A percentile compares a stretch with the other conserved stretches of the same genome.
These are phyloP conservation scores for Trapa bicornis DNA, from an alignment of 345 rosid genomes.

Conservation along the genomic window DNA sequence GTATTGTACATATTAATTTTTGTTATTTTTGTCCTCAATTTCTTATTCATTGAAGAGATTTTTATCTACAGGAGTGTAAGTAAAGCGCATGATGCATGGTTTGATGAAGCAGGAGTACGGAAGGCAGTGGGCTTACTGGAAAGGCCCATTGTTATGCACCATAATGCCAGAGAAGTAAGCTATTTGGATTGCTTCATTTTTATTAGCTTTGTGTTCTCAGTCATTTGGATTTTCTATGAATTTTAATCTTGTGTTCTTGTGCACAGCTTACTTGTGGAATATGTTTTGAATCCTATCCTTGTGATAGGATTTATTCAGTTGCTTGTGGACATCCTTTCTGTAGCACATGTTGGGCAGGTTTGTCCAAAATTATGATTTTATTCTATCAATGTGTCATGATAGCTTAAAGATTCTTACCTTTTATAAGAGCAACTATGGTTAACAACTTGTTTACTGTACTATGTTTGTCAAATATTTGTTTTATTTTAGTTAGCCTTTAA, in stretches of 20 bases:
- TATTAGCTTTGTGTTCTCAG: background rate
- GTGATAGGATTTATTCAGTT: conserved; percentile 41
- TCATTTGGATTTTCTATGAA: background rate
- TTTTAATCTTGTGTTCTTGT: conserved; percentile 8
- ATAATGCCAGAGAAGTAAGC: conserved; percentile 52
- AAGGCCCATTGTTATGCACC: conserved; percentile 35
- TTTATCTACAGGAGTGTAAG: conserved; percentile 60
- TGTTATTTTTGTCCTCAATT: conserved; percentile 9
- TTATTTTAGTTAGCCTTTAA: background rate
- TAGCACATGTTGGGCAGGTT: conserved; percentile 77
- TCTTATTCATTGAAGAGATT: background rate
- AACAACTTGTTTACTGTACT: background rate
- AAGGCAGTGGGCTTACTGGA: conserved; percentile 71
- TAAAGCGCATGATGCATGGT: conserved; percentile 92
- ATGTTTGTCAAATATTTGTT: background rate
- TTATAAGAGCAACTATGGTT: background rate
- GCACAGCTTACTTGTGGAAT: conserved; percentile 75
- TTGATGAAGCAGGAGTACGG: conserved; percentile 74
- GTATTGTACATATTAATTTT: background rate
- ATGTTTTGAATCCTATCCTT: conserved; percentile 53
- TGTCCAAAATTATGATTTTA: conserved; percentile 8
- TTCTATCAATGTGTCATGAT: background rate
- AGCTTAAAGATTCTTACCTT: background rate
- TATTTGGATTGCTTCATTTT: background rate
- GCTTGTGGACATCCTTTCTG: conserved; percentile 99